These are phyloP conservation scores for Hyaloscypha hepaticicola DNA, from an alignment of 495 filamentous ascomycete species.

Conservation along the genomic window DNA sequence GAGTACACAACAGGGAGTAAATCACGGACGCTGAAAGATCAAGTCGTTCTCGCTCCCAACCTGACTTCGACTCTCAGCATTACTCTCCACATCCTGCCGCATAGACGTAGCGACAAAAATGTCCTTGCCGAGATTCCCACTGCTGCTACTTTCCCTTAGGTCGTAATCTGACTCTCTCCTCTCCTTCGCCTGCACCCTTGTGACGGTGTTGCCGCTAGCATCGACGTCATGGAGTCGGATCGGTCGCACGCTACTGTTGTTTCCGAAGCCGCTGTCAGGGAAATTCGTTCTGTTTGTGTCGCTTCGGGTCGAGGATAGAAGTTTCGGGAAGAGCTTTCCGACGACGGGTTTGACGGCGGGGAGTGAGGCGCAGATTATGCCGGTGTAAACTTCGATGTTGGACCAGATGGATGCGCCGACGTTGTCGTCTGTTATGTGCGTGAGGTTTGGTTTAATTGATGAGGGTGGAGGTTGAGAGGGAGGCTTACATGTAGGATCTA, in stretches of 20 bases:
- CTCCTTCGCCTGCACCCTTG: background rate
- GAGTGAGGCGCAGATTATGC: slow-evolving; percentile 37
- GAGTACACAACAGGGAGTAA: no score
- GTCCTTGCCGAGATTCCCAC: background rate
- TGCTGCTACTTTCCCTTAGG: background rate
- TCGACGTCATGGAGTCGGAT: background rate
- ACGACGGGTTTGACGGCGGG: slow-evolving; percentile 43
- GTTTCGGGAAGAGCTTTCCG: slow-evolving; percentile 36
- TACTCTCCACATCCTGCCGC: background rate
- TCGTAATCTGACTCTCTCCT: background rate
- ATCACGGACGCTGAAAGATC: background rate
- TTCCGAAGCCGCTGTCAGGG: background rate
- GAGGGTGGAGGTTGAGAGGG: background rate
- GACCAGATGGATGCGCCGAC: slow-evolving; percentile 46
- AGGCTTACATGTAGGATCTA: slow-evolving; percentile 37
- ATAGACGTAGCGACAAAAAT: background rate
- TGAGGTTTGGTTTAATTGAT: background rate
- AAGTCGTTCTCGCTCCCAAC: background rate
- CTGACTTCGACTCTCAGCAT: background rate
- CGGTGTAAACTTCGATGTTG: slow-evolving; percentile 37
- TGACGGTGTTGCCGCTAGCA: background rate
- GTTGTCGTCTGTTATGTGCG: slow-evolving; percentile 17
- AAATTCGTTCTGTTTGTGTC: background rate
- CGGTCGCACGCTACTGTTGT: background rate
- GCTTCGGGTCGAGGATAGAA: slow-evolving; percentile 27